Conservation (phyloP, 169 alveolate genomes). For the Cystoisospora suis region DNA sequence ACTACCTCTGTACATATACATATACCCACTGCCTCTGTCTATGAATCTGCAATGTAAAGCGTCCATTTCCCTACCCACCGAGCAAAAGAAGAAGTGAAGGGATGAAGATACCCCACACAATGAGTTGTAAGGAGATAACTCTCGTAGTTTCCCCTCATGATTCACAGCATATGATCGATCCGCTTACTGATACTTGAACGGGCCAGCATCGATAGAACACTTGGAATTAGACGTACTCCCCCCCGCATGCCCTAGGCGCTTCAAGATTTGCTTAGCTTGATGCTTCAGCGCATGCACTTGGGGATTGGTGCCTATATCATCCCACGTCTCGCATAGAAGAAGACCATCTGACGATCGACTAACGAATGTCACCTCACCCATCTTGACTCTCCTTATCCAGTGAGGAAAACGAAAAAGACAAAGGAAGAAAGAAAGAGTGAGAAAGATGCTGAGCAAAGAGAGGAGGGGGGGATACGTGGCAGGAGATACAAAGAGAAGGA, state of each 20-base stretch:
- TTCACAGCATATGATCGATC: neutral
- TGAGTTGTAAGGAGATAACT: no score
- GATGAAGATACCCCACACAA: no score
- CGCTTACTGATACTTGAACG: neutral
- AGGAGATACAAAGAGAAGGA: neutral
- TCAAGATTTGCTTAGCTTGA: slow-evolving; percentile 74
- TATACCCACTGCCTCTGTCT: neutral
- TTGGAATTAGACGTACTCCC: neutral
- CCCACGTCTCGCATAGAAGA: slow-evolving; percentile 83
- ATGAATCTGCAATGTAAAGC: neutral
- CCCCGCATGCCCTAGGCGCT: slow-evolving; percentile 57
- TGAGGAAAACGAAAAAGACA: neutral
- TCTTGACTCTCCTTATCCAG: neutral
- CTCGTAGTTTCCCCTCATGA: no score
- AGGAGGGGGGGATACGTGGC: neutral
- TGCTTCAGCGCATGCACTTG: slow-evolving; percentile 69
- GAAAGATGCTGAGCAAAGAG: neutral
- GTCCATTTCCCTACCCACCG: no score
- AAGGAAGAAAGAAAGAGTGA: neutral
- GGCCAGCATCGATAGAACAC: slow-evolving; percentile 59
- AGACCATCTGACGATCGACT: slow-evolving; percentile 86
- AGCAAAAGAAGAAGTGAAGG: no score
- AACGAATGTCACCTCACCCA: slow-evolving; percentile 79
- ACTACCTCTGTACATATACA: neutral
- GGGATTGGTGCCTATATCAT: slow-evolving; percentile 63